Evolutionary conservation across 2,329 filamentous ascomycete genomes (phyloP).

Genomic region (Ophiostoma australiae): DNA sequence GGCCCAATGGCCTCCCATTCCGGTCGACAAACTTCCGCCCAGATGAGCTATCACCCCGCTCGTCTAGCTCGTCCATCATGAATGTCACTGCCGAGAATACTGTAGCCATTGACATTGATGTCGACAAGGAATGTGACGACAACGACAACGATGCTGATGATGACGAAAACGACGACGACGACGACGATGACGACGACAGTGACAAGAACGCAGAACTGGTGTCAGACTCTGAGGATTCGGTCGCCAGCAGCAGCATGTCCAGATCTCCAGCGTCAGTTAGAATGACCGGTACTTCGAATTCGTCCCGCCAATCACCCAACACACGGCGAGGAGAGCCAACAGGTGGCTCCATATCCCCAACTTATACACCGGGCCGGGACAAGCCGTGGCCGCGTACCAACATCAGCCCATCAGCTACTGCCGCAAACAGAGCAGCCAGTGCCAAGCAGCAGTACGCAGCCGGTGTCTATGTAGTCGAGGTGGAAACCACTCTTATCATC

Average conservation of each 20-base stretch:
- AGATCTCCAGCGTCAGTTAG: conserved; percentile 28
- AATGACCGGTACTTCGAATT: conserved; percentile 21
- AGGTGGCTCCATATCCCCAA: conserved; percentile 22
- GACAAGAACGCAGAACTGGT: not conserved
- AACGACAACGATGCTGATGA: conserved; percentile 18
- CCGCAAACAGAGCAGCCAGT: not conserved
- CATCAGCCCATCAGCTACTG: not conserved
- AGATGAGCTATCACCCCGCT: conserved; percentile 39
- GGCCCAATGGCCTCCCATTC: conserved; percentile 33
- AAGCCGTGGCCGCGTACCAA: not conserved
- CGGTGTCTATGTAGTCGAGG: conserved; percentile 19
- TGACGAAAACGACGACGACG: conserved; percentile 16
- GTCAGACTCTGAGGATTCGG: conserved; percentile 26
- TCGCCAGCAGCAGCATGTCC: not conserved
- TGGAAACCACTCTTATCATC: conserved; percentile 36
- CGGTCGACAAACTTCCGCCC: conserved; percentile 31
- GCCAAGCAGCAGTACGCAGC: not conserved
- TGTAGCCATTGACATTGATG: conserved; percentile 4
- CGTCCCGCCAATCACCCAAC: conserved; percentile 17
- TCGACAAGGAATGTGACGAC: conserved; percentile 18
- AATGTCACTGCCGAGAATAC: conserved; percentile 9
- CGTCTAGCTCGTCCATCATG: conserved; percentile 32
- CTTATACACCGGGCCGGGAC: not conserved
- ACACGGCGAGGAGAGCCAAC: conserved; percentile 17
- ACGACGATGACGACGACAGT: conserved; percentile 9